A percentile compares a stretch with the other conserved stretches of the same genome.
Conservation (phyloP, 768 basidiomycete genomes). For the Phlebiopsis flavidoalba region DNA sequence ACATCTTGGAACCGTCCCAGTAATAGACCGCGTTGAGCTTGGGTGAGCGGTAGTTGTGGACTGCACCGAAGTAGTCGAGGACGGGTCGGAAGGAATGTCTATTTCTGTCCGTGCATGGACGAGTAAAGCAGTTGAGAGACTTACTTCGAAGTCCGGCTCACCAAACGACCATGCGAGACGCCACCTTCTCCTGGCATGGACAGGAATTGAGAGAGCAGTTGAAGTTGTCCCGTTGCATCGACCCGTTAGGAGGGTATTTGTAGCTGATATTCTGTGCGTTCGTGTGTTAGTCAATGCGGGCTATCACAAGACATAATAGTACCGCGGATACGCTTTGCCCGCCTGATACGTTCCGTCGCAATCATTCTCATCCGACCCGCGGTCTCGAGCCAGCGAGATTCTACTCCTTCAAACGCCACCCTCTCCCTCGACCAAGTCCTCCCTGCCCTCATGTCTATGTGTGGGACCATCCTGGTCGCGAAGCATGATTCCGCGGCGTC, state of each 20-base stretch:
- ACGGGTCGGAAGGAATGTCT: conserved; percentile 95
- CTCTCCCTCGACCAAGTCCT: conserved; percentile 86
- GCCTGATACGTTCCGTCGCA: conserved; percentile 66
- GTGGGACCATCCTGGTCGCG: conserved; percentile 88
- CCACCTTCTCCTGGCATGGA: conserved; percentile 99
- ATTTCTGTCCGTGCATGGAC: conserved; percentile 97
- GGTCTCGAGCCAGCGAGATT: conserved; percentile 89
- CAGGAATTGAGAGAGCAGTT: conserved; percentile 96
- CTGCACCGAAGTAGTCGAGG: conserved; percentile 91
- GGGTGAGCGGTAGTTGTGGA: conserved; percentile 94
- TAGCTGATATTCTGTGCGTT: conserved; percentile 63
- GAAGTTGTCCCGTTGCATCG: conserved; percentile 95
- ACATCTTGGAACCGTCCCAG: conserved; percentile 99
- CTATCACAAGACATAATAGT: conserved; percentile 8
- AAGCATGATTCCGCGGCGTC: conserved; percentile 70
- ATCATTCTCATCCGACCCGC: conserved; percentile 59
- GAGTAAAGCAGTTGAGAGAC: conserved; percentile 83
- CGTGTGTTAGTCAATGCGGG: conserved; percentile 9
- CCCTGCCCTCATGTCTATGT: conserved; percentile 83
- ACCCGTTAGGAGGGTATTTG: conserved; percentile 95
- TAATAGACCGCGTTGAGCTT: conserved; percentile 99
- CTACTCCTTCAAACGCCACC: conserved; percentile 91
- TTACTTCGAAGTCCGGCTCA: conserved; percentile 99
- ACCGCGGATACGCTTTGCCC: conserved; percentile 89
- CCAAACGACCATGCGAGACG: conserved; percentile 99